phyloP scores from a whole-genome alignment of 2,329 filamentous ascomycete genomes.

The Scortechinia acanthostroma region DNA sequence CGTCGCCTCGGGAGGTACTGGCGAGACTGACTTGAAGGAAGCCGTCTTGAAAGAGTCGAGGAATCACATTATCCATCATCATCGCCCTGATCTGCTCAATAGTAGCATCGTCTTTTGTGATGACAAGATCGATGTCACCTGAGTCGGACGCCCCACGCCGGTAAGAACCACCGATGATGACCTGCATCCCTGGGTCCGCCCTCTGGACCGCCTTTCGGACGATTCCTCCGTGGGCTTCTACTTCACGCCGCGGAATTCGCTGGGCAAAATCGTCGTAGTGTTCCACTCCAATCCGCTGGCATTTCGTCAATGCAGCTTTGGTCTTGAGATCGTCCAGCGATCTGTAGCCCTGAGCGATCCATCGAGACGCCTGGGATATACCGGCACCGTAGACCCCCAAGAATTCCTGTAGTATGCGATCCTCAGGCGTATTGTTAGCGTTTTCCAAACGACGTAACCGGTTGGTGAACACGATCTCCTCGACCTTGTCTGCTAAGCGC shows the following conservation, averaged over 20 bases:
- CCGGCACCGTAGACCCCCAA: conserved; percentile 76
- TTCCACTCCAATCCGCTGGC: conserved; percentile 71
- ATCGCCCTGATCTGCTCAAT: conserved; percentile 46
- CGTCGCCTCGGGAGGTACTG: conserved; percentile 74
- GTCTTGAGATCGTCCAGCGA: conserved; percentile 65
- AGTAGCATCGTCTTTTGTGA: conserved; percentile 59
- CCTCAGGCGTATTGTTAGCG: conserved; percentile 58
- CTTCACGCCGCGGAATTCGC: conserved; percentile 72
- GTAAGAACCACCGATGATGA: conserved; percentile 79
- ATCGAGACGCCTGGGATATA: conserved; percentile 60
- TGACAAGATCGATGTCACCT: conserved; percentile 78
- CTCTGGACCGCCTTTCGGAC: conserved; percentile 49
- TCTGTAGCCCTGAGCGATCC: conserved; percentile 69
- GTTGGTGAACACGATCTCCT: conserved; percentile 76
- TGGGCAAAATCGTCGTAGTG: conserved; percentile 74
- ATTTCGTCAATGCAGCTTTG: conserved; percentile 55
- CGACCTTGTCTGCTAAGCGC: conserved; percentile 75
- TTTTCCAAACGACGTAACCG: conserved; percentile 67
- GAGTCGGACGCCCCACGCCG: conserved; percentile 69
- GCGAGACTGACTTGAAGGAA: conserved; percentile 71
- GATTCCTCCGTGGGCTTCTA: conserved; percentile 59
- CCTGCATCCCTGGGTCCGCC: conserved; percentile 57
- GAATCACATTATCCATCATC: conserved; percentile 58
- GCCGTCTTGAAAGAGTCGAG: conserved; percentile 42
- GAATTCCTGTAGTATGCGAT: conserved; percentile 62